phyloP scores from a whole-genome alignment of 140 eudicot species.

The Bidens hawaiensis region DNA sequence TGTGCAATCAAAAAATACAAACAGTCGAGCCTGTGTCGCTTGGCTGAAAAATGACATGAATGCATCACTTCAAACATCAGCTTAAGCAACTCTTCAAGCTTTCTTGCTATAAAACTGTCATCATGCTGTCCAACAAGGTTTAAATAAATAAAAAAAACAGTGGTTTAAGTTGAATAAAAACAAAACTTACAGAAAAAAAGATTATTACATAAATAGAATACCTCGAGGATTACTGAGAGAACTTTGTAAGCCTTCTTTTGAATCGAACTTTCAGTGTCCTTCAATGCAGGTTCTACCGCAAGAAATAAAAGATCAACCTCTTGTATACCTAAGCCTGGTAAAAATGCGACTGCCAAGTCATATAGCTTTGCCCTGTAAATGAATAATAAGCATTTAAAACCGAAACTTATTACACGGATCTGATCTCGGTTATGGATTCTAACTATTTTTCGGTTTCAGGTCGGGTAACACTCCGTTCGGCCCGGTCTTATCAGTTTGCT shows the following conservation, averaged over 20 bases:
- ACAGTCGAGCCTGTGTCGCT: slow-evolving; percentile 81
- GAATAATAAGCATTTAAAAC: slow-evolving; percentile 1
- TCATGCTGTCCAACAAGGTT: slow-evolving; percentile 38
- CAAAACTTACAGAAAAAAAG: background rate
- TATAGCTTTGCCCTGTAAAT: slow-evolving; percentile 49
- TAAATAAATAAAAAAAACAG: background rate
- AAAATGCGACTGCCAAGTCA: slow-evolving; percentile 82
- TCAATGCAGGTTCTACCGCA: slow-evolving; percentile 63
- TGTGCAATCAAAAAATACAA: slow-evolving; percentile 67
- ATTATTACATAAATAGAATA: too few relatives aligned
- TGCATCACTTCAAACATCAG: slow-evolving; percentile 85
- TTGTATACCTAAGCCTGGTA: slow-evolving; percentile 74
- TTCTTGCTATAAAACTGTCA: slow-evolving; percentile 63
- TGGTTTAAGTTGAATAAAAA: background rate
- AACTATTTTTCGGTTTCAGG: too few relatives aligned
- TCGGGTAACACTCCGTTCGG: too few relatives aligned
- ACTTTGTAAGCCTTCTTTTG: slow-evolving; percentile 96
- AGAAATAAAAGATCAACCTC: slow-evolving; percentile 68
- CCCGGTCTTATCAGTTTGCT: too few relatives aligned
- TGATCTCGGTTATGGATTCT: too few relatives aligned
- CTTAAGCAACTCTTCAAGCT: slow-evolving; percentile 57
- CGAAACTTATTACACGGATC: too few relatives aligned
- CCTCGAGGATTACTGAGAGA: slow-evolving; percentile 51
- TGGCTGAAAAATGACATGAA: slow-evolving; percentile 87
- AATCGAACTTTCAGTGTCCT: slow-evolving; percentile 74